These are phyloP conservation scores for Macroventuria anomochaeta DNA, from an alignment of 2,329 filamentous ascomycete species.

Conservation along the genomic window DNA sequence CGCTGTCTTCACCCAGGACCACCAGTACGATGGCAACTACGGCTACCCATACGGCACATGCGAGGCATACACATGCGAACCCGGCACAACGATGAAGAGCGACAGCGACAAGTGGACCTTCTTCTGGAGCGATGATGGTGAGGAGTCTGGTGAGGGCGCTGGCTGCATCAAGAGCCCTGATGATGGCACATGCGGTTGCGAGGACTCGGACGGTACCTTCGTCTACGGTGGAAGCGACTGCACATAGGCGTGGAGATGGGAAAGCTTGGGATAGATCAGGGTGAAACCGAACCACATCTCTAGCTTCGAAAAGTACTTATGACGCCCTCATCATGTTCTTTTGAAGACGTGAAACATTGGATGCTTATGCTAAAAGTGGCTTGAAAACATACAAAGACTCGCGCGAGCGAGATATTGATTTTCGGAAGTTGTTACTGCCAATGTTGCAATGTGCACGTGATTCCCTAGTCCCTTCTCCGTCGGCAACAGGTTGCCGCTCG, in stretches of 20 bases:
- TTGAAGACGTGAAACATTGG: not conserved
- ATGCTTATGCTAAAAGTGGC: too few species aligned
- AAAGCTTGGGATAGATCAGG: not conserved
- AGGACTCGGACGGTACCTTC: constrained; percentile 36
- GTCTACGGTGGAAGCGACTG: constrained; percentile 20
- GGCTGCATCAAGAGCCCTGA: constrained; percentile 39
- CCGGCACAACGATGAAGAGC: constrained; percentile 23
- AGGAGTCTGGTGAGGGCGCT: constrained; percentile 28
- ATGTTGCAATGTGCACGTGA: too few species aligned
- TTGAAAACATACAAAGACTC: too few species aligned
- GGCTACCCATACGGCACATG: constrained; percentile 59
- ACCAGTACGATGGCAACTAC: constrained; percentile 53
- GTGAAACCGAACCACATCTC: not conserved
- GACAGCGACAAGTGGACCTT: constrained; percentile 31
- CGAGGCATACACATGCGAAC: constrained; percentile 33
- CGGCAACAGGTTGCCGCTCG: too few species aligned
- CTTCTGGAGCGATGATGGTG: constrained; percentile 30
- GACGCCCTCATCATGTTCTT: not conserved
- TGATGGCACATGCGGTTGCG: constrained; percentile 33
- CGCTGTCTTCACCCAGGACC: constrained; percentile 53
- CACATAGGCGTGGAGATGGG: not conserved
- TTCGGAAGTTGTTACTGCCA: too few species aligned
- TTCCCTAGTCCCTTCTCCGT: too few species aligned
- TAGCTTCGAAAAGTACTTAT: not conserved
- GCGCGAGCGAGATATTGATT: too few species aligned